Evolutionary conservation across 2,329 filamentous ascomycete species (phyloP).

Genomic region (Trichoderma atroviride): DNA sequence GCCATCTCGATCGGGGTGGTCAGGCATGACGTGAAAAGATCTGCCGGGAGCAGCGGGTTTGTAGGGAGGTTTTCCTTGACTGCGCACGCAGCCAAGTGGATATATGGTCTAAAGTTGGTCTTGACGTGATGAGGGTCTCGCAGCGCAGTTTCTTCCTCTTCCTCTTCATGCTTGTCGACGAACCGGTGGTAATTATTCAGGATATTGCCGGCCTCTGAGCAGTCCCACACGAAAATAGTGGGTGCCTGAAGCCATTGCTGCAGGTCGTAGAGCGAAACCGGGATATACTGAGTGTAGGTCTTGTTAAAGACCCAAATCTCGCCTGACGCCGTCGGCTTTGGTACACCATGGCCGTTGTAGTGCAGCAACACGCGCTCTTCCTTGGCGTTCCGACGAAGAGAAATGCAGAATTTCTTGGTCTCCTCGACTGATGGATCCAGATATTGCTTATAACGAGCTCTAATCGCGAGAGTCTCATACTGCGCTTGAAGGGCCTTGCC

Average conservation of each 20-base stretch:
- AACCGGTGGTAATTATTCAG: conserved; percentile 93
- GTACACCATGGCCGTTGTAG: conserved; percentile 97
- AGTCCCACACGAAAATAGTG: conserved; percentile 97
- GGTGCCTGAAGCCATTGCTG: conserved; percentile 95
- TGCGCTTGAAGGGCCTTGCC: conserved; percentile 95
- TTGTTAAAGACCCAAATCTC: conserved; percentile 99
- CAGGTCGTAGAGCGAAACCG: conserved; percentile 90
- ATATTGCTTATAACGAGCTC: conserved; percentile 97
- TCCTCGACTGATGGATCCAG: conserved; percentile 96
- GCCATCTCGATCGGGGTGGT: conserved; percentile 98
- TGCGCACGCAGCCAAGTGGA: conserved; percentile 89
- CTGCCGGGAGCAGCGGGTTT: conserved; percentile 88
- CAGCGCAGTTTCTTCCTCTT: conserved; percentile 75
- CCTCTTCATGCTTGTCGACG: conserved; percentile 90
- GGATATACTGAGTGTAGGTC: conserved; percentile 98
- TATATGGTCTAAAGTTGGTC: conserved; percentile 69
- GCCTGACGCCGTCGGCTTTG: conserved; percentile 90
- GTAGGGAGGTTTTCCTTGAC: conserved; percentile 92
- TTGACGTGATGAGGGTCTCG: conserved; percentile 84
- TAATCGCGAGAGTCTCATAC: conserved; percentile 91
- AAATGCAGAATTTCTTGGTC: conserved; percentile 93
- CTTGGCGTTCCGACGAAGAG: conserved; percentile 86
- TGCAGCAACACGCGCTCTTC: conserved; percentile 96
- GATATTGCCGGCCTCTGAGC: conserved; percentile 94
- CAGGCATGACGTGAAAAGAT: conserved; percentile 93